Percentiles rank a stretch among this genome's conserved stretches.
phyloP scores from a whole-genome alignment of 805 yeast genomes.

The Lipomyces orientalis region DNA sequence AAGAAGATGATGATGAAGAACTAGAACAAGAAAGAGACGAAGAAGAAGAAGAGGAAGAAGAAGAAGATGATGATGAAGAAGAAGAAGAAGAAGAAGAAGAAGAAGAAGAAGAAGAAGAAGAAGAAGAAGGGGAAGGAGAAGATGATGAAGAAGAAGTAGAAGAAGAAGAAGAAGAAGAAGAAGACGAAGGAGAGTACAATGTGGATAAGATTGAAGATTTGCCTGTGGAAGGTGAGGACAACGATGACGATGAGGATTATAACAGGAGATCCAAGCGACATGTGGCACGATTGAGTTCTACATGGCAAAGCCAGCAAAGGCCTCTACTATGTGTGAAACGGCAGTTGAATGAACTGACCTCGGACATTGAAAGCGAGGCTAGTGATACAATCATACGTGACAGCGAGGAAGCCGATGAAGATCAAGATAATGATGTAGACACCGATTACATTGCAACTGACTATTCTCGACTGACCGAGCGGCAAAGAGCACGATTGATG shows the following conservation, averaged over 20 bases:
- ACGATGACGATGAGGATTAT: conserved; percentile 25
- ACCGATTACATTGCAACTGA: conserved; percentile 27
- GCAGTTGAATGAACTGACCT: background rate
- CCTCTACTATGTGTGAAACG: background rate
- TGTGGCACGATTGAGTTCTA: background rate
- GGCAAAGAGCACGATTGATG: conserved; percentile 47
- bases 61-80: conserved; percentile 14
- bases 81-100: conserved; percentile 14
- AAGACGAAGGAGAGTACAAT: conserved; percentile 17
- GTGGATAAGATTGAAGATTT: conserved; percentile 33
- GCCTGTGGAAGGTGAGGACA: conserved; percentile 17
- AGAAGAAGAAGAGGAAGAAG: conserved; percentile 9
- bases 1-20: conserved; percentile 20
- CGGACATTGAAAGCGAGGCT: conserved; percentile 15
- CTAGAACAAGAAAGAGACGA: conserved; percentile 13
- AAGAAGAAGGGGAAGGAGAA: conserved; percentile 5
- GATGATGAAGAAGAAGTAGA: conserved; percentile 31
- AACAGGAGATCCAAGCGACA: background rate
- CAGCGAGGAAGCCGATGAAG: conserved; percentile 36
- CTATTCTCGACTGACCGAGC: conserved; percentile 47
- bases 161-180: conserved; percentile 17
- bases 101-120: conserved; percentile 17
- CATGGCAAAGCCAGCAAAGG: conserved; percentile 2
- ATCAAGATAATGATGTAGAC: conserved; percentile 39
- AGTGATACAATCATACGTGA: conserved; percentile 9